These are phyloP conservation scores for Mycosphaerelloides madeirae DNA, from an alignment of 2,329 filamentous ascomycete genomes.

Conservation along the genomic window DNA sequence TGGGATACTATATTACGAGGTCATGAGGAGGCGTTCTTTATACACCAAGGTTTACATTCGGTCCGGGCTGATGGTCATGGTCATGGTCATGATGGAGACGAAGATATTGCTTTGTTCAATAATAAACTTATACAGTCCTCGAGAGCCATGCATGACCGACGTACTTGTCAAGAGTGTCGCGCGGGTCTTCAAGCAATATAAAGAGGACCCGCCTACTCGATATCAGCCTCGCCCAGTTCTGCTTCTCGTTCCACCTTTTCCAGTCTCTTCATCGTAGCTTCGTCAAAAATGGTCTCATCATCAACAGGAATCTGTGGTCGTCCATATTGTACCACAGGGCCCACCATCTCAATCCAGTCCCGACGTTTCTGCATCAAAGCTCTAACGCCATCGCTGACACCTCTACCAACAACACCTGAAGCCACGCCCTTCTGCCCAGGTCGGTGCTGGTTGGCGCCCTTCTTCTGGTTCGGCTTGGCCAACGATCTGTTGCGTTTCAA, in stretches of 20 bases:
- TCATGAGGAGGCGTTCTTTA: too few relatives aligned
- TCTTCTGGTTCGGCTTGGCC: conserved; percentile 82
- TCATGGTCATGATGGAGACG: too few relatives aligned
- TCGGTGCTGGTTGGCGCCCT: conserved; percentile 52
- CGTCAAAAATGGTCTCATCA: conserved; percentile 70
- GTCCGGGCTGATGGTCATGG: too few relatives aligned
- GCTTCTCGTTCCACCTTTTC: conserved; percentile 72
- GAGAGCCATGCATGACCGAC: too few relatives aligned
- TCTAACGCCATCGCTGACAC: conserved; percentile 85
- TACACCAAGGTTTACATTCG: too few relatives aligned
- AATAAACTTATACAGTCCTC: too few relatives aligned
- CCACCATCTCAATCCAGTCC: conserved; percentile 87
- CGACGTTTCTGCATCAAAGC: conserved; percentile 86
- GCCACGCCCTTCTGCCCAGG: conserved; percentile 65
- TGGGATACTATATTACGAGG: too few relatives aligned
- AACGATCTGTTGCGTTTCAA: conserved; percentile 84
- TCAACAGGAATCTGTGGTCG: conserved; percentile 70
- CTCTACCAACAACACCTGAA: conserved; percentile 63
- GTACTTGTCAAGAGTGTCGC: too few relatives aligned
- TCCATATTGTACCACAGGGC: conserved; percentile 83
- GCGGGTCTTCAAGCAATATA: too few relatives aligned
- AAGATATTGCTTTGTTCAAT: too few relatives aligned
- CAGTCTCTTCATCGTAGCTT: conserved; percentile 65
- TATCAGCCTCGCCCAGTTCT: conserved; percentile 58
- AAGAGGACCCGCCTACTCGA: conserved; percentile 10